Base-by-base conservation (phyloP, 108 stramenopile genomes). In the Nannochloropsis gaditana region DNA sequence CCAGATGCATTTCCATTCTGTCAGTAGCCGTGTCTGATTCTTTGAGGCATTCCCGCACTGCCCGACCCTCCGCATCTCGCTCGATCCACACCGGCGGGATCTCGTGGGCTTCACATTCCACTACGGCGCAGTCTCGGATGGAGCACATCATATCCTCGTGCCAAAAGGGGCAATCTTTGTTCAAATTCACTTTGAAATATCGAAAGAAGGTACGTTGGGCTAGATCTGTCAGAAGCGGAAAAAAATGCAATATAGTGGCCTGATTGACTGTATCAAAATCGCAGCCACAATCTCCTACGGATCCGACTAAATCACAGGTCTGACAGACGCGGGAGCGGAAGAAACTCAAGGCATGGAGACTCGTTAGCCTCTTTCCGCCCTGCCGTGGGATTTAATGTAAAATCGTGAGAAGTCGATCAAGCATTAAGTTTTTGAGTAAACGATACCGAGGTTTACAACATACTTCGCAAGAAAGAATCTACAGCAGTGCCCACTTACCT, bases 81-180 rank as follows among this genome's bases (percentile, higher is more conserved):
- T 90, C 89, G 11, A 89, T 85, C 90, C 90, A 90, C 31, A 80
- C 84, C 47, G 85, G 84, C 8, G 89, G 90, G 41, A 90, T 85
- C 43, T 90, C 90, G 8, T 89, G 86, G 21, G 86, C 85, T 42
- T 86, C 86, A 86, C 90, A 91, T 80, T 87, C 88, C 81, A 88
- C 85, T 31, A 91, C 88, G 11, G 87, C 31, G 59, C 90, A 91
- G 83, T 86, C 90, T 10, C 73, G 42, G 43, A 86, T 47, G 79
- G 80, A 79, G 88, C 90, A 91, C 85, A 88, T 85, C 15, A 88
- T 88, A 31, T 91, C 90, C 44, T 90, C 90, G 21, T 91, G 85
- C 90, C 90, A 91, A 90, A 91, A 91, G 42, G 90, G 90, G 85
- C 90, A 91, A 15, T 47, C 83, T 88, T 88, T 86, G n/a, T 89